Evolutionary conservation across 129 eudicot species (phyloP).

Genomic region (Ambrosia artemisiifolia): DNA sequence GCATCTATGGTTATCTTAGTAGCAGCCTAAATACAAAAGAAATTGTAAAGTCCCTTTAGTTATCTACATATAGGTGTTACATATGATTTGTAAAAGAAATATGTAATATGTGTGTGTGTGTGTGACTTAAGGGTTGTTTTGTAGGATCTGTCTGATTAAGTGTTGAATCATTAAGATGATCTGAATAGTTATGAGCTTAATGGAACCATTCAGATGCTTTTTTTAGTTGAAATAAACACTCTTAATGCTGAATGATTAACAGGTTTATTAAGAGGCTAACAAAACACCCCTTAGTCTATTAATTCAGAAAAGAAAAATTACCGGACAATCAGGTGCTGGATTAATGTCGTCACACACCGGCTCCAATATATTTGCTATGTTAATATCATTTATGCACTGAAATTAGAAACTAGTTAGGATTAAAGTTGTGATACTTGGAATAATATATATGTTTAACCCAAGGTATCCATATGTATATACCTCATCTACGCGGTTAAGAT

Average conservation of each 20-base stretch:
- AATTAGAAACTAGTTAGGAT: neutral
- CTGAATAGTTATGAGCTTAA: too few relatives aligned
- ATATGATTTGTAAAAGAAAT: too few relatives aligned
- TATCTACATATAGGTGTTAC: neutral
- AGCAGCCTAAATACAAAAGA: neutral
- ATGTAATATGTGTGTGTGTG: too few relatives aligned
- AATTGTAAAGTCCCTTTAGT: neutral
- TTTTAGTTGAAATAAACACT: too few relatives aligned
- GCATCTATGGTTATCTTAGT: neutral
- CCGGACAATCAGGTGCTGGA: slow-evolving; percentile 18
- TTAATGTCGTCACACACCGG: slow-evolving; percentile 11
- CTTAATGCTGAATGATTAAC: too few relatives aligned
- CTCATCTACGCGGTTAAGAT: slow-evolving; percentile 18
- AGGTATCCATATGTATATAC: neutral
- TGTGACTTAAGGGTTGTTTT: too few relatives aligned
- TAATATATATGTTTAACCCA: neutral
- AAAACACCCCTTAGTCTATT: neutral
- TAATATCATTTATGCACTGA: slow-evolving; percentile 19
- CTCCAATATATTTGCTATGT: slow-evolving; percentile 4
- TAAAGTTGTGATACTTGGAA: neutral
- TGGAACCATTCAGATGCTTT: too few relatives aligned
- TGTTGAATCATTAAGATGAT: too few relatives aligned
- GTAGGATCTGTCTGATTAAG: too few relatives aligned
- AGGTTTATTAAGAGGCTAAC: too few relatives aligned
- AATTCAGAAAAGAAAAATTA: slow-evolving; percentile 5